A percentile compares a stretch with the other conserved stretches of the same genome.
Conservation (phyloP, 352 stramenopile species). For the Pythium dissotocum region DNA sequence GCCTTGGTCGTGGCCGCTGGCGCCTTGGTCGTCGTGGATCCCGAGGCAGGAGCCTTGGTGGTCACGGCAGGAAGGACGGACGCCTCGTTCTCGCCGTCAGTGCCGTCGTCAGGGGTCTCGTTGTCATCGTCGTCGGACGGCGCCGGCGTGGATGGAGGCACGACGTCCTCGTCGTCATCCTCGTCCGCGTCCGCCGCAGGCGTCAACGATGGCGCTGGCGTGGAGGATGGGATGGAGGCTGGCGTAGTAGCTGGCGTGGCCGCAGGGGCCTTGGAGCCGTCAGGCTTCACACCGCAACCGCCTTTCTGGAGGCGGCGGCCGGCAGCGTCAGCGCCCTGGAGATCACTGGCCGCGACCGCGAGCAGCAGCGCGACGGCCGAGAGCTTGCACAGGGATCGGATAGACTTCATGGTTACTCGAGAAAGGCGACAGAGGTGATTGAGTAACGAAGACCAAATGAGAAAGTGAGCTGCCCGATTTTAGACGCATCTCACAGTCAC, state of each 20-base stretch:
- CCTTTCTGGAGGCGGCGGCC: slow-evolving; percentile 16
- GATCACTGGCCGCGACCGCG: neutral
- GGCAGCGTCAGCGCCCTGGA: neutral
- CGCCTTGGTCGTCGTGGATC: slow-evolving; percentile 1
- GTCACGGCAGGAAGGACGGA: neutral
- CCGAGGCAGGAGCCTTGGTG: neutral
- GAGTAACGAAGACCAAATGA: neutral
- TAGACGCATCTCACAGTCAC: neutral
- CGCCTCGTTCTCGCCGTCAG: neutral
- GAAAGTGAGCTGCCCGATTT: neutral
- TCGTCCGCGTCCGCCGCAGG: slow-evolving; percentile 11
- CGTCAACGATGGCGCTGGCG: slow-evolving; percentile 19
- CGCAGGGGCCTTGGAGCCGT: slow-evolving; percentile 8
- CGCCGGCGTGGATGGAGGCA: neutral
- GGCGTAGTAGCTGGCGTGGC: slow-evolving; percentile 27
- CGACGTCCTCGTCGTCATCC: slow-evolving; percentile 10
- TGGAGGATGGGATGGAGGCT: slow-evolving; percentile 6
- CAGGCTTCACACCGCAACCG: slow-evolving; percentile 12
- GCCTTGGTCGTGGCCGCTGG: slow-evolving; percentile 10
- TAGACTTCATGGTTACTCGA: slow-evolving; percentile 16
- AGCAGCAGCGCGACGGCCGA: slow-evolving; percentile 20
- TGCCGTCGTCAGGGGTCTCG: no score
- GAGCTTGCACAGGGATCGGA: slow-evolving; percentile 20
- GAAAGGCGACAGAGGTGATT: neutral
- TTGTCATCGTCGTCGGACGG: slow-evolving; percentile 1